Percentiles rank a stretch among this genome's conserved stretches.
Conservation (phyloP, 768 basidiomycete species). For the Pisolithus albus region DNA sequence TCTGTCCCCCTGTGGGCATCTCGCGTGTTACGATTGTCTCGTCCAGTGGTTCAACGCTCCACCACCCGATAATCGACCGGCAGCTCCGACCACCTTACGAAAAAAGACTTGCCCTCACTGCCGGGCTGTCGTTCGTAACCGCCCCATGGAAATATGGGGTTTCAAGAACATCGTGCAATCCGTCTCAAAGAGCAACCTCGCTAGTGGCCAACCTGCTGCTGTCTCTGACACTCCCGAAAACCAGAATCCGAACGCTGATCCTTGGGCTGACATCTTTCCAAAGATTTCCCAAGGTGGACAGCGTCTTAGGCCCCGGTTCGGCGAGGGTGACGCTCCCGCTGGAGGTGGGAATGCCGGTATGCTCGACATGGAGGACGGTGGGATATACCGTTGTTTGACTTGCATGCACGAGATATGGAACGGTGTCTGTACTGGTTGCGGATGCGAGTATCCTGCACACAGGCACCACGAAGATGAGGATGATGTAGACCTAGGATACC, state of each 20-base stretch:
- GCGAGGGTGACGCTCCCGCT: constrained; percentile 13
- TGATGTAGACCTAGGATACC: constrained; percentile 25
- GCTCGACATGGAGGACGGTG: constrained; percentile 68
- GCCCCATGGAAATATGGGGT: constrained; percentile 44
- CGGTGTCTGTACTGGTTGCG: constrained; percentile 57
- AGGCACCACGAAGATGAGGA: constrained; percentile 18
- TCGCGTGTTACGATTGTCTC: constrained; percentile 65
- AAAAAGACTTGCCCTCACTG: constrained; percentile 43
- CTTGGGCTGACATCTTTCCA: constrained; percentile 63
- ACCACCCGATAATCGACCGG: constrained; percentile 21
- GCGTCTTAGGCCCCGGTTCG: constrained; percentile 18
- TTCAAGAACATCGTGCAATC: constrained; percentile 41
- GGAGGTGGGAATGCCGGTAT: constrained; percentile 46
- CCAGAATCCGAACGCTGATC: constrained; percentile 35
- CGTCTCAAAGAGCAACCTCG: constrained; percentile 49
- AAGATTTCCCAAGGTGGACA: constrained; percentile 5
- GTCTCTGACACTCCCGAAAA: constrained; percentile 22
- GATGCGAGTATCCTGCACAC: constrained; percentile 54
- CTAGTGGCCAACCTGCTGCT: constrained; percentile 20
- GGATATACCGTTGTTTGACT: constrained; percentile 66
- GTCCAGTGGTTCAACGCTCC: constrained; percentile 67
- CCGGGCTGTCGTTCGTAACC: constrained; percentile 35
- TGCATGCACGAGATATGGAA: constrained; percentile 77
- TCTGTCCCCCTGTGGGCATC: constrained; percentile 69
- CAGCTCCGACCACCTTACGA: constrained; percentile 24